Evolutionary conservation across 2,329 filamentous ascomycete species (phyloP).

Genomic region (Sclerotinia glacialis): DNA sequence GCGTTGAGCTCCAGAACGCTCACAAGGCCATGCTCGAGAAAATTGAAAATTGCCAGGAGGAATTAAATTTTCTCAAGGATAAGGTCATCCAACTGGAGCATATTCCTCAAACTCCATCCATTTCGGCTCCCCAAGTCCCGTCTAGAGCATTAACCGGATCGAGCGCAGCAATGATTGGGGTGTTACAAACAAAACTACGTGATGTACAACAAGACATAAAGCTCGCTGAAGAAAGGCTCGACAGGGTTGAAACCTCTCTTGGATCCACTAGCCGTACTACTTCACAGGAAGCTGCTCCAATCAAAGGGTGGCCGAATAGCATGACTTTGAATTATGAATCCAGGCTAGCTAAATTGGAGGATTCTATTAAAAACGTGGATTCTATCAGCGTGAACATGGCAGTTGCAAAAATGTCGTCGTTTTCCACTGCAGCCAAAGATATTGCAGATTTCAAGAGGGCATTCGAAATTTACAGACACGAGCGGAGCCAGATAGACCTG

Average conservation of each 20-base stretch:
- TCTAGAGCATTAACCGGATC: background rate
- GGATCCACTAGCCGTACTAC: background rate
- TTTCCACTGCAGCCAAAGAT: conserved; percentile 4
- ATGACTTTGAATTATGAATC: background rate
- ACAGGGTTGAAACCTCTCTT: background rate
- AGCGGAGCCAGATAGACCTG: background rate
- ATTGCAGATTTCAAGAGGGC: conserved; percentile 1
- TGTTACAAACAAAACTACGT: conserved; percentile 1
- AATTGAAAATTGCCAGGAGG: background rate
- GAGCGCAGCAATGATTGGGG: background rate
- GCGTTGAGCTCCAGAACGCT: background rate
- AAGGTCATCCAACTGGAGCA: background rate
- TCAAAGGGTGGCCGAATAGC: background rate
- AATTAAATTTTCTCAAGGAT: background rate
- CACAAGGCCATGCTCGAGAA: background rate
- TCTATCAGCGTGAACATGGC: background rate
- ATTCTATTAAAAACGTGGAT: background rate
- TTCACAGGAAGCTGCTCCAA: background rate
- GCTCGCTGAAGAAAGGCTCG: background rate
- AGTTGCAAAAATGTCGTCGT: background rate
- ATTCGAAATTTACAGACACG: background rate
- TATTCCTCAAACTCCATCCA: background rate
- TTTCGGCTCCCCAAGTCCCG: background rate
- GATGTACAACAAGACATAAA: background rate
- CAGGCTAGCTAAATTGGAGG: conserved; percentile 3